Base-by-base conservation (phyloP, 1,139 yeast species). In the Magnusiomyces starmeri region DNA sequence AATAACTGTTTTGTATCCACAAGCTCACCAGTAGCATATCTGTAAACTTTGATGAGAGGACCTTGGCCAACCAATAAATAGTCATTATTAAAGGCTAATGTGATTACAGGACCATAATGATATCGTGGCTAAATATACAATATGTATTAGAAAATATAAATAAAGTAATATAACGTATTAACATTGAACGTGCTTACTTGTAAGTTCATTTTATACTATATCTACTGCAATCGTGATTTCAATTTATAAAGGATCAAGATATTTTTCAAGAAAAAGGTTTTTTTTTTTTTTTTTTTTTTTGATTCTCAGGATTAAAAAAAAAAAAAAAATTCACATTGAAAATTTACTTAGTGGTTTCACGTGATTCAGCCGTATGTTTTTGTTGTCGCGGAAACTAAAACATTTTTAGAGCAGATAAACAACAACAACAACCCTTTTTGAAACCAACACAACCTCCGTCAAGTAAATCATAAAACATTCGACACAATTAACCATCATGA, bases 41-140 rank as follows among this genome's bases (percentile, higher is more conserved):
- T 70, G 66, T 78, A 85, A 1, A 81, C 70, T 61, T 78, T 77
- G 51, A 88, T 65, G 9, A 67, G 65, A 1, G 94, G 85, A 0
- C 98, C 97, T 58, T 81, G 79, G 0, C 95, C 96, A 2, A 80
- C 83, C n/a, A 81, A 66, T 0, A 86, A 64, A 29, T 63, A 61
- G 3, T 70, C 59, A 1, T 63, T 51, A 51, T 65, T 44, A 51
- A 84, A 76, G 56, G 73, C 75, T 43, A 87, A 70, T 3, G 84
- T 77, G 1, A 94, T 81, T 0, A 86, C 81, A 0, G 96, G 94
- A 0, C 96, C 96, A 63, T 79, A 75, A 60, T 83, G 89, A 10
- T 58, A 54, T 3, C 20, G 16, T 8, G 48, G 42, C 48, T 45
- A 34, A 20, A 32, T n/a, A 32, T 9, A 27, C 8, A n/a, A n/a